Evolutionary conservation across 1,139 yeast species (phyloP), one percentile per base, ranked within the genome.

Genomic region (Suhomyces chickasaworum): DNA sequence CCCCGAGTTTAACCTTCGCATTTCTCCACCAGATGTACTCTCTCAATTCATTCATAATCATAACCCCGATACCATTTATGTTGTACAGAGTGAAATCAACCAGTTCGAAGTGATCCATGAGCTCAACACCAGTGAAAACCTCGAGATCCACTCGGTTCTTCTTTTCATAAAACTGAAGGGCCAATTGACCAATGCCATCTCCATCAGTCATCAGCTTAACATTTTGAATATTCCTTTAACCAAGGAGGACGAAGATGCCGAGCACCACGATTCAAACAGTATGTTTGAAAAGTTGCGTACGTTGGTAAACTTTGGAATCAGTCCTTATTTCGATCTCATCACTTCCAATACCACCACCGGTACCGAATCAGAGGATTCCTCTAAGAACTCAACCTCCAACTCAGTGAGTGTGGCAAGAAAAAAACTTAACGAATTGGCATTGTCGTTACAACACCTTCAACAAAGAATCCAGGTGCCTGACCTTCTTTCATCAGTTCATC

Each of bases 391-490:
- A 2, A 20, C 44, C 22, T 43, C 50, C 30, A 54, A 53, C 16
- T 66, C 78, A 1, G 63, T 81, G 5, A 61, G 67, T 3, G 53
- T 65, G 7, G 75, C 89, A 1, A 78, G 79, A 49, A 83, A 81
- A 60, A 87, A 84, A 58, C 77, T 90, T 48, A 78, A 79, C 30
- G 96, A 89, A 52, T 68, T 89, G 25, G 80, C 88, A 1, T 61
- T 81, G 13, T 83, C 95, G 0, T 69, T 90, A 30, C 83, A 83
- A 51, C 85, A 85, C 58, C 67, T 89, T 23, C 86, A 86, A 53
- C 87, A 84, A 52, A 75, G 81, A 37, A 78, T 86, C 22, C 86
- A 83, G 45, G 76, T 82, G 1, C 96, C 96, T 0, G 83, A 86
- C 53, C 64, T 89, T 22, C 56, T 73, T 3, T 58, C 76, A 3